Conservation (phyloP, 768 basidiomycete species). For the Lyophyllum shimeji region DNA sequence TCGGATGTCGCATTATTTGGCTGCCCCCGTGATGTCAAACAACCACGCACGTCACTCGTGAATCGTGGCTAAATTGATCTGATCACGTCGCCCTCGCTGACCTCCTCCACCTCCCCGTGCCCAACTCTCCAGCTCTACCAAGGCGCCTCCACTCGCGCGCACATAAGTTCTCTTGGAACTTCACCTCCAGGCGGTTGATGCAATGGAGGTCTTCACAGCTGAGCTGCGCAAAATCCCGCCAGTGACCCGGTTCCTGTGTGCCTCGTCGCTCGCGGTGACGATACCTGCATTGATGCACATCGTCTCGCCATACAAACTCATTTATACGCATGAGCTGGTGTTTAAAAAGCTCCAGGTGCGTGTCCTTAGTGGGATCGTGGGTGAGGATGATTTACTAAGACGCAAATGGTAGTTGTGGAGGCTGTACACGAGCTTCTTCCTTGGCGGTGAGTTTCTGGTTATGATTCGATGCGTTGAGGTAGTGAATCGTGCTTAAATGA, state of each 20-base stretch:
- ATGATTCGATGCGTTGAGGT: not conserved
- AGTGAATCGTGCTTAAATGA: not conserved
- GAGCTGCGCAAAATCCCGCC: constrained; percentile 83
- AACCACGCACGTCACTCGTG: too few relatives aligned
- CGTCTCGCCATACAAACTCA: constrained; percentile 48
- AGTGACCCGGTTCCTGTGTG: constrained; percentile 71
- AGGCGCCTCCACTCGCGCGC: too few relatives aligned
- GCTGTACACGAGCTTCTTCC: constrained; percentile 69
- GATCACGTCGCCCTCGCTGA: too few relatives aligned
- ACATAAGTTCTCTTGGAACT: too few relatives aligned
- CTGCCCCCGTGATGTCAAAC: too few relatives aligned
- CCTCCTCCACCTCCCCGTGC: too few relatives aligned
- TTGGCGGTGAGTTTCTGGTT: constrained; percentile 49
- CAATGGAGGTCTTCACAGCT: constrained; percentile 47
- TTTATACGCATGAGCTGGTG: constrained; percentile 52
- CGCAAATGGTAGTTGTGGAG: constrained; percentile 61
- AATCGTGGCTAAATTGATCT: too few relatives aligned
- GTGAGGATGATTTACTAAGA: not conserved
- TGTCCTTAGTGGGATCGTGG: not conserved
- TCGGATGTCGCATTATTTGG: too few relatives aligned
- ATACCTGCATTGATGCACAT: constrained; percentile 55
- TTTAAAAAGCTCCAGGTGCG: constrained; percentile 53
- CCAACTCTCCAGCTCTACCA: too few relatives aligned
- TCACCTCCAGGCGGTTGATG: not conserved
- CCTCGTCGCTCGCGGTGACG: constrained; percentile 61